These are phyloP conservation scores for Penicillium alfredii DNA, from an alignment of 495 filamentous ascomycete genomes.

Conservation along the genomic window DNA sequence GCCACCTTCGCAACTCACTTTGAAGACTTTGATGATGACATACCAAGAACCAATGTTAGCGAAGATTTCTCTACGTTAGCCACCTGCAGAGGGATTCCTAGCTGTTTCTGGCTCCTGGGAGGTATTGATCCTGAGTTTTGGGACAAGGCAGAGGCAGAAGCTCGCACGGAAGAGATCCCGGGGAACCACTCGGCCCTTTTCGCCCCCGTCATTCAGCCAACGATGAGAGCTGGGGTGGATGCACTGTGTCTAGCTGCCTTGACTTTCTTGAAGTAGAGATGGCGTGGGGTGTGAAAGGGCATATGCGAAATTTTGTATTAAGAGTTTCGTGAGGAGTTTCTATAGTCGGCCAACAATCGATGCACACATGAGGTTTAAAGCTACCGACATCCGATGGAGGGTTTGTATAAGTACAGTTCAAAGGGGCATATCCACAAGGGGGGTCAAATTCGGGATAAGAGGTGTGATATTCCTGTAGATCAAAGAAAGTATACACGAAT, in stretches of 20 bases:
- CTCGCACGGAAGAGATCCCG: slow-evolving; percentile 26
- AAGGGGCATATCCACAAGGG: too few species aligned
- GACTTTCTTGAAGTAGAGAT: slow-evolving; percentile 34
- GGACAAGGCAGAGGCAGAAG: slow-evolving; percentile 30
- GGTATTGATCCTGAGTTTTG: slow-evolving; percentile 38
- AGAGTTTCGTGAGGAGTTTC: too few species aligned
- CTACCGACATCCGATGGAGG: too few species aligned
- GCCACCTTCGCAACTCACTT: slow-evolving; percentile 35
- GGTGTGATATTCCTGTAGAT: too few species aligned
- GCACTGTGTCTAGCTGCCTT: slow-evolving; percentile 52
- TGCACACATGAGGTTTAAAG: too few species aligned
- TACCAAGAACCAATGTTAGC: slow-evolving; percentile 31
- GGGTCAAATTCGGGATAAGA: too few species aligned
- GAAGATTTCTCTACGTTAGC: slow-evolving; percentile 45
- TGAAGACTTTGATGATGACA: slow-evolving; percentile 36
- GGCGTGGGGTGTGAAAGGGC: not conserved
- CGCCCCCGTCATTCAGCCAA: slow-evolving; percentile 58
- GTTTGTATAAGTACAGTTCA: too few species aligned
- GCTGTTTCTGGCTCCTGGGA: slow-evolving; percentile 44
- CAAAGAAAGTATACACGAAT: too few species aligned
- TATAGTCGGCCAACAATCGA: too few species aligned
- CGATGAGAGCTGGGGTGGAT: slow-evolving; percentile 51
- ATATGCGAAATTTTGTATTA: not conserved
- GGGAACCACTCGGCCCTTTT: slow-evolving; percentile 58
- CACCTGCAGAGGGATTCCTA: slow-evolving; percentile 30